A percentile compares a stretch with the other conserved stretches of the same genome.
Conservation (phyloP, 306 rosid species). For the Prunus salicina region DNA sequence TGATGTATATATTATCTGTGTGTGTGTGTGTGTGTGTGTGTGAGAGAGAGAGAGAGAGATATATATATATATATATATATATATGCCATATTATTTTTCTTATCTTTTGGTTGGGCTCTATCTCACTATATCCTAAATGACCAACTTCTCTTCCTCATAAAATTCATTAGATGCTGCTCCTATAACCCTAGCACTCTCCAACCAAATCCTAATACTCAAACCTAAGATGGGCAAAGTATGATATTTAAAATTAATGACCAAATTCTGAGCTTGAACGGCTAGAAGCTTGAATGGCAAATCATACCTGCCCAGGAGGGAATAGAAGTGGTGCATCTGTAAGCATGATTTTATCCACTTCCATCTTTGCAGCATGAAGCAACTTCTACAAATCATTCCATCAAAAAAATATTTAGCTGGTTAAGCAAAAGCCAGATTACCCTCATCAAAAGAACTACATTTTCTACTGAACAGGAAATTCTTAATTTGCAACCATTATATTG, state of each 20-base stretch:
- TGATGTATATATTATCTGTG: neutral
- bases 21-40: neutral
- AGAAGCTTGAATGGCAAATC: slow-evolving; percentile 10
- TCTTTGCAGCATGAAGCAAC: slow-evolving; percentile 51
- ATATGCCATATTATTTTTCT: too few relatives aligned
- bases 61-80: too few relatives aligned
- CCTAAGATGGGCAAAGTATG: neutral
- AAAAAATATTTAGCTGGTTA: slow-evolving; percentile 4
- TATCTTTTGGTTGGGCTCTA: neutral
- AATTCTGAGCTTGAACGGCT: neutral
- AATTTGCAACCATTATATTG: neutral
- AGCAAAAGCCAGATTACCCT: neutral
- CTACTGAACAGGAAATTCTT: too few relatives aligned
- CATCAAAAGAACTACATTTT: neutral
- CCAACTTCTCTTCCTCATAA: neutral
- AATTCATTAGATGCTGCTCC: neutral
- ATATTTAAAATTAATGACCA: neutral
- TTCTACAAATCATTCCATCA: slow-evolving; percentile 28
- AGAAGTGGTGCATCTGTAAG: slow-evolving; percentile 92
- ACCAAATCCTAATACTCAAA: neutral
- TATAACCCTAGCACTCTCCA: neutral
- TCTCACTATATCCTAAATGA: neutral
- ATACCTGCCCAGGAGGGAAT: slow-evolving; percentile 95
- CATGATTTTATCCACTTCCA: slow-evolving; percentile 87
- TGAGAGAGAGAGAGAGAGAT: neutral